These are phyloP conservation scores for Saturnispora halmiae DNA, from an alignment of 805 yeast species.

Conservation along the genomic window DNA sequence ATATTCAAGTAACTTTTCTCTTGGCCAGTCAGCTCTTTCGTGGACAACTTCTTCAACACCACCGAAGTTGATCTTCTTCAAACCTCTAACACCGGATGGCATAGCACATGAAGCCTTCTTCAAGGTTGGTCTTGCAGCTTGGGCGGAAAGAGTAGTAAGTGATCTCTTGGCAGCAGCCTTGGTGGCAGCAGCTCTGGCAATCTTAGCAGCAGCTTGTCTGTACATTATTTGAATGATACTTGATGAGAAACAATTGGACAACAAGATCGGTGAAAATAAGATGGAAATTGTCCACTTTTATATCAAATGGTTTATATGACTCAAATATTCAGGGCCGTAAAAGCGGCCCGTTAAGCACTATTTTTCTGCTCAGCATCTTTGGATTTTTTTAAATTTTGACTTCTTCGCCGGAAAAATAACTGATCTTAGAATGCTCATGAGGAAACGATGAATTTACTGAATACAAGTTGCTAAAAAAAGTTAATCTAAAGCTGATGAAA, in stretches of 20 bases:
- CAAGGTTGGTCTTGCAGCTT: slow-evolving; percentile 35
- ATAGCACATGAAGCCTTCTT: slow-evolving; percentile 33
- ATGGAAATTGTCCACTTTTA: background rate
- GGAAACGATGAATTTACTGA: no score
- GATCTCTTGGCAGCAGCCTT: slow-evolving; percentile 41
- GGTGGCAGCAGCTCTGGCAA: slow-evolving; percentile 44
- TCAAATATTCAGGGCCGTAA: slow-evolving; percentile 2
- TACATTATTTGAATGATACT: slow-evolving; percentile 20
- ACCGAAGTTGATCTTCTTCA: slow-evolving; percentile 94
- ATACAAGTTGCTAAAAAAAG: no score
- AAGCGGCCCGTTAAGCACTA: background rate
- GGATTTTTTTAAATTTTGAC: background rate
- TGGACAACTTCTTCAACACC: slow-evolving; percentile 92
- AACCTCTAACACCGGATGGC: slow-evolving; percentile 65
- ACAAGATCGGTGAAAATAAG: background rate
- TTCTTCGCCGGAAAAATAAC: no score
- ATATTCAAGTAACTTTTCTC: slow-evolving; percentile 89
- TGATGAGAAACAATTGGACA: no score
- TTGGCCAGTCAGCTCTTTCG: slow-evolving; percentile 99
- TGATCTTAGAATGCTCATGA: no score
- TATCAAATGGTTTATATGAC: background rate
- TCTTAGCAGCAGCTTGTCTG: slow-evolving; percentile 41
- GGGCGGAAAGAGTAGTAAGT: slow-evolving; percentile 13
- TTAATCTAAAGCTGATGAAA: no score
- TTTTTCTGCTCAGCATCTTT: background rate